A percentile compares a stretch with the other conserved stretches of the same genome.
Evolutionary conservation across 768 basidiomycete genomes (phyloP).

Genomic region (Trametes meyenii): DNA sequence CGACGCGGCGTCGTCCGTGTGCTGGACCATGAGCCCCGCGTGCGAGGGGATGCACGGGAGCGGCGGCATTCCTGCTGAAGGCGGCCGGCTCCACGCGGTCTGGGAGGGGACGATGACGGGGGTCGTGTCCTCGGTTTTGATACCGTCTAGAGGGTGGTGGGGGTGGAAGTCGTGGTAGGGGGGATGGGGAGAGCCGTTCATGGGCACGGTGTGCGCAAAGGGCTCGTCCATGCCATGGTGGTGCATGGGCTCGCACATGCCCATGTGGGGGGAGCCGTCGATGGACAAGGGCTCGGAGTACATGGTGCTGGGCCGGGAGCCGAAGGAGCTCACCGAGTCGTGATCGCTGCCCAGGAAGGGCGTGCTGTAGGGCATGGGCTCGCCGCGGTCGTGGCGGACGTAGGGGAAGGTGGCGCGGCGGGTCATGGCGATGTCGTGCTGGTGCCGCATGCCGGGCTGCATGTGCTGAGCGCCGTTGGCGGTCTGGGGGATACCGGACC

Average conservation of each 20-base stretch:
- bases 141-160: slow-evolving; percentile 45
- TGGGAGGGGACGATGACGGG: slow-evolving; percentile 69
- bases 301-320: slow-evolving; percentile 39
- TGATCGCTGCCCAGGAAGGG: slow-evolving; percentile 49
- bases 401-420: slow-evolving; percentile 80
- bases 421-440: slow-evolving; percentile 47
- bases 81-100: slow-evolving; percentile 48
- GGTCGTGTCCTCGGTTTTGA: slow-evolving; percentile 69
- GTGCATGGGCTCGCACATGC: slow-evolving; percentile 38
- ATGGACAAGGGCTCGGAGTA: slow-evolving; percentile 45
- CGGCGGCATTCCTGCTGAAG: slow-evolving; percentile 36
- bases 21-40: slow-evolving; percentile 69
- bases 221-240: slow-evolving; percentile 33
- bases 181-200: slow-evolving; percentile 45
- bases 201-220: slow-evolving; percentile 35
- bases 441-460: slow-evolving; percentile 31
- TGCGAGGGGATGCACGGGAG: slow-evolving; percentile 45
- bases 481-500: slow-evolving; percentile 35
- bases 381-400: slow-evolving; percentile 70
- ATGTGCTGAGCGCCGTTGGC: slow-evolving; percentile 40
- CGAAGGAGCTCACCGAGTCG: slow-evolving; percentile 38
- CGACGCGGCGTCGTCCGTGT: slow-evolving; percentile 88
- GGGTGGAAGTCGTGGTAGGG: slow-evolving; percentile 50
- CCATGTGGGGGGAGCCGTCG: slow-evolving; percentile 43
- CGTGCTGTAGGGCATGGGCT: slow-evolving; percentile 42